Conservation (phyloP, 257 asterid genomes). For the Sherardia arvensis region DNA sequence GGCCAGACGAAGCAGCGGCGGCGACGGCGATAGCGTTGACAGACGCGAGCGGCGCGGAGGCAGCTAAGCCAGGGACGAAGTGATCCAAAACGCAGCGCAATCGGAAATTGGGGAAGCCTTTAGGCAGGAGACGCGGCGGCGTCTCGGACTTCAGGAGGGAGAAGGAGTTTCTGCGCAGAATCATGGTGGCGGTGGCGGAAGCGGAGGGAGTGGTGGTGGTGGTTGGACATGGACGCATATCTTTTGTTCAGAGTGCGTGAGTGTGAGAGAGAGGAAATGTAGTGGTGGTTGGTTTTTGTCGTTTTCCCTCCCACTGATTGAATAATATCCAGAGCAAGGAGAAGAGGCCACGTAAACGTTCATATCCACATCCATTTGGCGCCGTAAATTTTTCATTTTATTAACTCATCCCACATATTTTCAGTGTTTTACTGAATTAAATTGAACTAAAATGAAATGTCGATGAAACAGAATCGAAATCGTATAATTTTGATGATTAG, state of each 20-base stretch:
- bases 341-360: not conserved
- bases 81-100: constrained; percentile 26
- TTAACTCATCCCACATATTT: too few relatives aligned
- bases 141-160: constrained; percentile 16
- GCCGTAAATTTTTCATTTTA: not conserved
- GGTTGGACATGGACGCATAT: constrained; percentile 5
- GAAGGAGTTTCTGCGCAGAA: constrained; percentile 32
- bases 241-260: not conserved
- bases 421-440: too few relatives aligned
- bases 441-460: too few relatives aligned
- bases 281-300: not conserved
- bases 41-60: constrained; percentile 31
- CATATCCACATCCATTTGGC: not conserved
- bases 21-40: constrained; percentile 73
- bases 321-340: not conserved
- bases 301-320: not conserved
- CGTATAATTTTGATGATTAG: too few relatives aligned
- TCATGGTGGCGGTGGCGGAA: constrained; percentile 21
- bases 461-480: too few relatives aligned
- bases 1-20: constrained; percentile 49
- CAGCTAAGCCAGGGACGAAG: constrained; percentile 31
- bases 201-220: constrained; percentile 12
- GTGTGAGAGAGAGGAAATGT: not conserved
- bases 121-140: constrained; percentile 4
- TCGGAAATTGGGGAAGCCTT: constrained; percentile 33